Base-by-base conservation (phyloP, 306 rosid species). In the Crataegus laevigata region DNA sequence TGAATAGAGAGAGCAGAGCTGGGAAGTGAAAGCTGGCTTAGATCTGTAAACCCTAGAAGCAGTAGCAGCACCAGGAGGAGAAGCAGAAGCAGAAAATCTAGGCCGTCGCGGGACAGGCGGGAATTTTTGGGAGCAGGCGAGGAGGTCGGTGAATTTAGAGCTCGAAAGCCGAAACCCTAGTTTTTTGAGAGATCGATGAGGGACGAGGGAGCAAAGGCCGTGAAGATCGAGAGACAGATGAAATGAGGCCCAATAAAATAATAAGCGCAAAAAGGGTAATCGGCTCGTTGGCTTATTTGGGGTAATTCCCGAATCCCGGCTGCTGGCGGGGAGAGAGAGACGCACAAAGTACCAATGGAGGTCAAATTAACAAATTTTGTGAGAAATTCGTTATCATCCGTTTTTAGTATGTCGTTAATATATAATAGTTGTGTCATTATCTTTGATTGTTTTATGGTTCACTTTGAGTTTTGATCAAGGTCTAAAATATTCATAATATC, bases 131-230 rank as follows among this genome's bases (percentile, higher is more conserved):
- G 68, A 50, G 75, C 51, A 50, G 54, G n/a, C 15, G 76, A 73
- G 28, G 40, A 64, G 66, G 55, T 68, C 45, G 70, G 29, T 57
- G 73, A 66, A 74, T 66, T 12, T 67, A 62, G 75, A 85, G 82
- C 76, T 62, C 75, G 85, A 85, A 89, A 88, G 82, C 34, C 78
- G 85, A 88, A 94, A 89, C 98, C 99, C 99, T 96, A 96, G 81
- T 81, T 87, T 88, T 89, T 87, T 42, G 71, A 74, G 80, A 86
- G 93, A 90, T 86, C 88, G 87, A 84, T 78, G 80, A 62, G 42
- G 42, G 42, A 30, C 42, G 24, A 30, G 89, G 75, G 81, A 73
- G 82, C 62, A 54, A 72, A 67, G 61, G 66, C 92, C 90, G 96
- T 86, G 90, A 84, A 85, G 90, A 84, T 86, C 81, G 90, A 87